These are phyloP conservation scores for Pisolithus tinctorius DNA, from an alignment of 768 basidiomycete genomes.

Conservation along the genomic window DNA sequence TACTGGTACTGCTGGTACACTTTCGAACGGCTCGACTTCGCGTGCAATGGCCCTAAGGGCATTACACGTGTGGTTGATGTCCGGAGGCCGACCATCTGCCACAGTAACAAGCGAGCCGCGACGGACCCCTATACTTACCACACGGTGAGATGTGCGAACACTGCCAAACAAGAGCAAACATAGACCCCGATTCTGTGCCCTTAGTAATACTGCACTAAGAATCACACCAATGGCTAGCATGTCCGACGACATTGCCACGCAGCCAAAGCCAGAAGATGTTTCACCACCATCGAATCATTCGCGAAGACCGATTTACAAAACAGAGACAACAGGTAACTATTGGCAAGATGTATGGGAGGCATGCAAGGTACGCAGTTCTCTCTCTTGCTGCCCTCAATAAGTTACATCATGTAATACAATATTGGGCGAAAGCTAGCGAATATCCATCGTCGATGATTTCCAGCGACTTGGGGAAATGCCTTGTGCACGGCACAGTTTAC, in stretches of 20 bases:
- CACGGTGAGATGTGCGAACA: too few species aligned
- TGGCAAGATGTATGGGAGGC: conserved; percentile 26
- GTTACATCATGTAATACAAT: conserved; percentile 6
- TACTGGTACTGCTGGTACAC: too few species aligned
- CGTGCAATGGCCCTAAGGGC: too few species aligned
- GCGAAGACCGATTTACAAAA: conserved; percentile 20
- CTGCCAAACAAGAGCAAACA: too few species aligned
- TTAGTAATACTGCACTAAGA: neutral
- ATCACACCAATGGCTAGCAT: neutral
- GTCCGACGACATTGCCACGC: neutral
- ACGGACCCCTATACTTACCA: too few species aligned
- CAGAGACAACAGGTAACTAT: conserved; percentile 26
- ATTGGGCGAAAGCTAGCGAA: conserved; percentile 34
- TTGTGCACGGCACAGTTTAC: conserved; percentile 67
- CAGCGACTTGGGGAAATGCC: conserved; percentile 63
- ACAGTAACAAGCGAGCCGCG: too few species aligned
- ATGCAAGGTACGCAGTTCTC: conserved; percentile 20
- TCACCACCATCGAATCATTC: conserved; percentile 6
- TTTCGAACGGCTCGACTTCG: too few species aligned
- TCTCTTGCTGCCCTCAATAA: neutral
- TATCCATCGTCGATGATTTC: conserved; percentile 47
- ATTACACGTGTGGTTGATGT: too few species aligned
- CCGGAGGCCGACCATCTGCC: too few species aligned
- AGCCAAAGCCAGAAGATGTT: conserved; percentile 3
- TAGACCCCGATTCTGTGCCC: too few species aligned